phyloP scores from a whole-genome alignment of 768 basidiomycete genomes.

The Termitomyces sp. region DNA sequence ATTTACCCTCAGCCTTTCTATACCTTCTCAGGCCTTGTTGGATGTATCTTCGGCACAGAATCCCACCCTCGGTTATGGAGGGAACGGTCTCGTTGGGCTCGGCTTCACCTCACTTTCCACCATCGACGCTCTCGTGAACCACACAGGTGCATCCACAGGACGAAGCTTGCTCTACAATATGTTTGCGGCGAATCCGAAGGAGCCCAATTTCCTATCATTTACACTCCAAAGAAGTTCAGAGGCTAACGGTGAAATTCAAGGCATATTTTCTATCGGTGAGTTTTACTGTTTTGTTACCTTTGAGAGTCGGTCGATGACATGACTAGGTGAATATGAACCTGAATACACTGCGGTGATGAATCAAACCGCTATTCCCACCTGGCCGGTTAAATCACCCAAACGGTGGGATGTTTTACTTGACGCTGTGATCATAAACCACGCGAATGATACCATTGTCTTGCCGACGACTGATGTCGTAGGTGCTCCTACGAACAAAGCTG shows the following conservation, averaged over 20 bases:
- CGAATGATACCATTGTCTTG: slow-evolving; percentile 43
- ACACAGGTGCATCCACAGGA: slow-evolving; percentile 52
- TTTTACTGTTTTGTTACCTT: not conserved
- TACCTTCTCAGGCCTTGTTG: slow-evolving; percentile 67
- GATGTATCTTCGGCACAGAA: slow-evolving; percentile 61
- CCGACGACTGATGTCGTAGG: slow-evolving; percentile 49
- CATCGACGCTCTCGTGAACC: slow-evolving; percentile 57
- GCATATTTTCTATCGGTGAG: slow-evolving; percentile 69
- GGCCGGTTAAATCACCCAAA: slow-evolving; percentile 55
- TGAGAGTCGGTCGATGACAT: slow-evolving; percentile 1
- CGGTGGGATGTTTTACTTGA: slow-evolving; percentile 80
- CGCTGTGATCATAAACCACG: slow-evolving; percentile 55
- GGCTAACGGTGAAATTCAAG: slow-evolving; percentile 47
- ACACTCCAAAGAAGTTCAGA: slow-evolving; percentile 59
- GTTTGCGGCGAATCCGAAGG: slow-evolving; percentile 58
- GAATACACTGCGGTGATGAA: slow-evolving; percentile 55
- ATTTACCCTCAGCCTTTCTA: slow-evolving; percentile 41
- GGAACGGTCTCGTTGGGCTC: slow-evolving; percentile 66
- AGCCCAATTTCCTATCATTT: slow-evolving; percentile 81
- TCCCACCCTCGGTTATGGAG: slow-evolving; percentile 67
- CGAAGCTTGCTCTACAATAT: slow-evolving; percentile 71
- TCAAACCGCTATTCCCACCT: slow-evolving; percentile 61
- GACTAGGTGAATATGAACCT: slow-evolving; percentile 60
- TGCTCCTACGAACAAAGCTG: slow-evolving; percentile 66
- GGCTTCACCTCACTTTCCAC: slow-evolving; percentile 75